These are phyloP conservation scores for Zoysia pacifica DNA, from an alignment of 176 grass and related monocot genomes.

Conservation along the genomic window DNA sequence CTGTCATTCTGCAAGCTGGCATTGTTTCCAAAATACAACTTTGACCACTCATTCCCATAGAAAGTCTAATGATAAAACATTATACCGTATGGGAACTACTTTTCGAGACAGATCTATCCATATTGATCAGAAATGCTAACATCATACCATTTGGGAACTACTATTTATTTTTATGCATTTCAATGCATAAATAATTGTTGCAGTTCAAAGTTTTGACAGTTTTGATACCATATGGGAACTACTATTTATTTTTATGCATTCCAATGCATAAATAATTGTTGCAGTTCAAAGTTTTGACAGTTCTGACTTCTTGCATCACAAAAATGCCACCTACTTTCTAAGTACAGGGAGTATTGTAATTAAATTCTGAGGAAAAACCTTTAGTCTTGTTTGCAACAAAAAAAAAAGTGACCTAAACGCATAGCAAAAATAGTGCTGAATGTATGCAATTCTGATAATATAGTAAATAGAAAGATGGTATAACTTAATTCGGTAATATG, in stretches of 20 bases:
- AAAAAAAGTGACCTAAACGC: constrained; percentile 3
- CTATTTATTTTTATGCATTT: too few species aligned
- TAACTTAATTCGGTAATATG: constrained; percentile 9
- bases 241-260: too few species aligned
- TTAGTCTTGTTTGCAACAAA: not conserved
- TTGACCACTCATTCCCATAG: too few species aligned
- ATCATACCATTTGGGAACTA: too few species aligned
- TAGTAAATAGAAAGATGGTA: not conserved
- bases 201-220: too few species aligned
- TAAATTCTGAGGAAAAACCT: not conserved
- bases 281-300: not conserved
- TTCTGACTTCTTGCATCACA: not conserved
- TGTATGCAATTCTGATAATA: not conserved
- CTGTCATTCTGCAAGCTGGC: too few species aligned
- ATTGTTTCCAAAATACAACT: too few species aligned
- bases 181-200: not conserved
- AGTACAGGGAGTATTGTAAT: not conserved
- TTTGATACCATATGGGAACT: too few species aligned
- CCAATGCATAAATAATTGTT: not conserved
- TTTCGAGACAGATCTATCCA: not conserved
- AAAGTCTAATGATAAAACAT: too few species aligned
- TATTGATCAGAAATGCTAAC: not conserved
- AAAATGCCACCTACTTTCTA: not conserved
- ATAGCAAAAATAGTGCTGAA: not conserved
- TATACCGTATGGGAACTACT: too few species aligned